Evolutionary conservation across 2,329 filamentous ascomycete species (phyloP), one percentile per base, ranked within the genome.

Genomic region (Colletotrichum horii): DNA sequence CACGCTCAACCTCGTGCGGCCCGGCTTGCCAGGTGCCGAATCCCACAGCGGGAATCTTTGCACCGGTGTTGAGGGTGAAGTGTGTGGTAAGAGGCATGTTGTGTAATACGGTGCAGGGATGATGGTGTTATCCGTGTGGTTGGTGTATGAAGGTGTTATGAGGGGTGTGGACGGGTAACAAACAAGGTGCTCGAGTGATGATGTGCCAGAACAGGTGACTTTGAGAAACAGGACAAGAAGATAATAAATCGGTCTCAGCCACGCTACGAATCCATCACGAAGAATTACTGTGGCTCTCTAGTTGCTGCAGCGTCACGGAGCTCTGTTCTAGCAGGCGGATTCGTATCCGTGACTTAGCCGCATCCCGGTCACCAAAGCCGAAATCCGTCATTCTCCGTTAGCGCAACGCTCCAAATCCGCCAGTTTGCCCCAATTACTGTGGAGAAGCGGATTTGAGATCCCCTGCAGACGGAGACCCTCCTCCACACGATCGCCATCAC

Each of bases 1-100:
- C 88, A 24, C 85, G 81, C 70, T 87, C 86, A 38, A 89, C 88
- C 76, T 89, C 85, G 71, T 86, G 82, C 65, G 81, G 84, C 75
- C 75, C 76, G 24, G 79, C 78, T 60, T 80, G 80, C 71, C 77
- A 78, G 26, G 77, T 79, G 22, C 78, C 78, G 74, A 79, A 77
- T 55, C 78, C 78, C 8, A 79, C 74, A 24, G 78, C 70, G 15
- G 78, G 74, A 55, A 79, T 78, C 69, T 76, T 70, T n/a, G 76
- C 74, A 9, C 76, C 78, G 9, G 77, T 78, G 67, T 78, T 78
- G 22, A 79, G 77, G 14, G 75, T 78, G n/a, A 79, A 76, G 48
- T 76, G 66, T 22, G 74, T 76, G 26, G 58, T 9, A n/a, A 77
- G 74, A 71, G 76, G 65, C 67, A 76, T 77, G 14, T 64, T 68